Evolutionary conservation across 257 asterid species (phyloP), one percentile per base, ranked within the genome.

Genomic region (Parsonsia alboflavescens): DNA sequence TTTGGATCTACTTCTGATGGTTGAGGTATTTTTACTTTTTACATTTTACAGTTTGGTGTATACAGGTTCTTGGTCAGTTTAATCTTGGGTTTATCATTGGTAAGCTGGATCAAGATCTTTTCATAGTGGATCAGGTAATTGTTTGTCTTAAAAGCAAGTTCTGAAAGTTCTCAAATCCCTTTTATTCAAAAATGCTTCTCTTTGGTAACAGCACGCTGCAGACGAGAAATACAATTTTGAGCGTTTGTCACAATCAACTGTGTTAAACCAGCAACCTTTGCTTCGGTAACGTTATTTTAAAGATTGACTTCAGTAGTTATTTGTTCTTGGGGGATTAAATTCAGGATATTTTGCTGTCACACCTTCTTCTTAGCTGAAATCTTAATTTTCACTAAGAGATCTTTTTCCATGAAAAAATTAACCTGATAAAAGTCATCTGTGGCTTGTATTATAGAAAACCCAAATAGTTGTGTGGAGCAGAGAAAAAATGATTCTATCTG

Each of bases 181-280:
- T 66, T 17, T 41, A 16, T 52, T 59, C 49, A 22, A 59, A 17
- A 22, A 46, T 59, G 44, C 21, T 70, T 59, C 77, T 75, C 64
- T 21, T 78, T 77, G 76, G 58, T 75, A 70, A 72, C 92, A 95
- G 99, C 99, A 95, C 84, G 99, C 99, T 70, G 99, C 99, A 81
- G 99, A 95, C 80, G 99, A 95, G 89, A 95, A 95, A 76, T 89
- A 89, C 84, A 95, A 95, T 79, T 95, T 81, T 78, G 99, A 95
- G 86, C 88, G 81, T 66, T 79, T 95, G 81, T 88, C 99, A 13
- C 90, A 75, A 76, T 82, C 97, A 72, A 95, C 99, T 74, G 78
- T 95, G 79, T 76, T 95, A 82, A 95, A 92, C 79, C 99, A 95
- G 87, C 99, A 95, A 75, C 99, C 99, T 77, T 86, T 95, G 82